Base-by-base conservation (phyloP, 73 alveolate species). In the Paramecium biaurelia region DNA sequence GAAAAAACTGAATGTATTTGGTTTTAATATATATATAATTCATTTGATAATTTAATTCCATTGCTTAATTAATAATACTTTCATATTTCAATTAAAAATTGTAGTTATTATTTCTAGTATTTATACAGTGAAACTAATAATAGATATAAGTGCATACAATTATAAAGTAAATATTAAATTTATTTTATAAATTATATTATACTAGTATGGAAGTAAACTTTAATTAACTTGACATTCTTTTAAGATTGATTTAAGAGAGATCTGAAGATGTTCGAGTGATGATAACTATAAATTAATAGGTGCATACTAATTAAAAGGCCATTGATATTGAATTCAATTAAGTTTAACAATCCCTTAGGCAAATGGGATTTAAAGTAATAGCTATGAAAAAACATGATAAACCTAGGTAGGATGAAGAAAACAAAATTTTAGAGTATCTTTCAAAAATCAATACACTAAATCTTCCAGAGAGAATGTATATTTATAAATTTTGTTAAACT, bases 351-450 rank as follows among this genome's bases (percentile, higher is more conserved):
- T 76, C 89, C 12, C 70, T 76, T 12, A 37, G 89, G 15, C 70
- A 76, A 32, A 76, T 76, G 89, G 89, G 89, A 9, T 76, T 76
- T 37, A 76, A 76, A 41, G 47, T 76, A 26, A 76, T 76, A 34
- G 89, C 89, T 15, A 76, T 76, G 38, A 76, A 76, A 41, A 76
- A 76, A 41, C 70, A 76, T 41, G 89, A 76, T 41, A 76, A 76
- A 41, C 70, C 89, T 18, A 57, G 89, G 23, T 30, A 34, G 32
- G 89, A 76, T 20, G 89, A 76, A 41, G 89, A 76, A 58, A 76
- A 76, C 70, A 76, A 43, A 76, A 41, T 43, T 20, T 41, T 76
- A 21, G 89, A 76, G 28, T 41, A 41, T 76, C 28, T 76, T 76
- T 37, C 67, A 7, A 76, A 76, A 76, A 76, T 76, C 20, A 23